These are phyloP conservation scores for Paulownia fortunei DNA, from an alignment of 257 asterid genomes.

Conservation along the genomic window DNA sequence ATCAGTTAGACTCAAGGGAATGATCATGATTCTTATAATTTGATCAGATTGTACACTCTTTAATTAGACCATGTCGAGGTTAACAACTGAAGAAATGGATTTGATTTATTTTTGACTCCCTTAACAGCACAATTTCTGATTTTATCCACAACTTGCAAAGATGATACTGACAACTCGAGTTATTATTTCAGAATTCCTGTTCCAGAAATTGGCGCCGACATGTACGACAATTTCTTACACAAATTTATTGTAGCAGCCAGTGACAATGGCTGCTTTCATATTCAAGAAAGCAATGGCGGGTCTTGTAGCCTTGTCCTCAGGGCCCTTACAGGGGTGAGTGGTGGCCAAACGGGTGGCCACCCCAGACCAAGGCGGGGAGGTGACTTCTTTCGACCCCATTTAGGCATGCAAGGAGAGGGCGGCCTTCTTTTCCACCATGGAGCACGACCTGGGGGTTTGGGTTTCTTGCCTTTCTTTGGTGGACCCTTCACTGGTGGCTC, in stretches of 20 bases:
- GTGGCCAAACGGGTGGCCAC: conserved; percentile 2
- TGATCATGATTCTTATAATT: no score
- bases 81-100: no score
- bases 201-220: no score
- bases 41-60: no score
- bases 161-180: not conserved
- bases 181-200: not conserved
- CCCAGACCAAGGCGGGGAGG: not conserved
- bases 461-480: not conserved
- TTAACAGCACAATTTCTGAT: no score
- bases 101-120: no score
- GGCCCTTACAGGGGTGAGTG: conserved; percentile 3
- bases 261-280: not conserved
- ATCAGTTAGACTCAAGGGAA: no score
- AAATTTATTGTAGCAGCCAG: not conserved
- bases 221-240: not conserved
- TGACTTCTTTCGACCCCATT: not conserved
- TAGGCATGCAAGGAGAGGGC: not conserved
- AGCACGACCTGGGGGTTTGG: not conserved
- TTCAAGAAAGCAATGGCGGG: not conserved
- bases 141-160: no score
- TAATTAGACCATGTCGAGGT: no score
- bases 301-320: not conserved
- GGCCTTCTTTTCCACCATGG: not conserved
- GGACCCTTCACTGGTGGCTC: not conserved